Evolutionary conservation across 1,284 basidiomycete species (phyloP), one percentile per base, ranked within the genome.

Genomic region (Tranzscheliella williamsii): DNA sequence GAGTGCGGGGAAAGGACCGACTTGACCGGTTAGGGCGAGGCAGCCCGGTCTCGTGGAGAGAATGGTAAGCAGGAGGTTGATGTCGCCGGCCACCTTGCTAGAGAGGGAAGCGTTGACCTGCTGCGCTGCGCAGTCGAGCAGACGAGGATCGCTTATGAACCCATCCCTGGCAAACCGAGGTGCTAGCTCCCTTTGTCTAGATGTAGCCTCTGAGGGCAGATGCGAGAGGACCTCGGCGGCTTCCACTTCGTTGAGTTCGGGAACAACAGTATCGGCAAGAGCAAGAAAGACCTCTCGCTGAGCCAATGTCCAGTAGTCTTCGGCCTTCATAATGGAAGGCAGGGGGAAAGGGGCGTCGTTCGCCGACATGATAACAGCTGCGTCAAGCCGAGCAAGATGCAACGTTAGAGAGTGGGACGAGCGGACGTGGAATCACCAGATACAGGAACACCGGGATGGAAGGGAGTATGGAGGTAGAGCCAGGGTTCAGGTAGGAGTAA

Each of bases 221-320:
- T 52, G 27, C 18, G 61, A 57, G 24, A 70, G 46, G 17, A 73
- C 52, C n/a, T 55, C 29, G 12, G 68, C 70, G 11, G 61, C 61
- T 21, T 75, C 72, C 4, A 42, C 46, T 20, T 55, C 67, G 9
- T 67, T 52, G 23, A 76, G 62, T 22, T 64, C 38, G 1, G 71
- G 72, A 2, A 77, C 54, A 30, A 73, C 51, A 29, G 67, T 60
- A 34, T 76, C 67, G n/a, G 62, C 72, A n/a, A 77, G 46, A 32
- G 75, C 72, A 11, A 52, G 45, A 40, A 76, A 47, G 2, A 63
- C 70, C 30, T 68, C 43, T 21, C 51, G 31, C 43, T 72, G 69
- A 17, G 36, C 46, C 1, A 46, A 31, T 11, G 31, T 53, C 67
- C 67, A 69, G 12, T 53, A 42, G 6, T 64, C 64, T 12, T 57